These are phyloP conservation scores for Cercospora zeae-maydis DNA, from an alignment of 2,329 filamentous ascomycete species.

Conservation along the genomic window DNA sequence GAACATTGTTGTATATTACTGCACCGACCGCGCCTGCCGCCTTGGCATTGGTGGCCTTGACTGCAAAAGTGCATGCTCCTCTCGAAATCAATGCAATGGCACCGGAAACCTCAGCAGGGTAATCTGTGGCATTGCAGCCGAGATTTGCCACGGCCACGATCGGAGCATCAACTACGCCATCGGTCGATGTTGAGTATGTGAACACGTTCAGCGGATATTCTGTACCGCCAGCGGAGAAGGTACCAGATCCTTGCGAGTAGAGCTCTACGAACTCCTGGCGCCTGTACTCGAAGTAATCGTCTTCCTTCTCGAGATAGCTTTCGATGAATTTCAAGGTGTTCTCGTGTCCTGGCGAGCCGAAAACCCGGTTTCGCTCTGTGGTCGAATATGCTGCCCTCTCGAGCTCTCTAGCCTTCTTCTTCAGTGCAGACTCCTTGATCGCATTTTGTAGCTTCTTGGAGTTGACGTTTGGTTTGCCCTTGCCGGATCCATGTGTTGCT, in stretches of 20 bases:
- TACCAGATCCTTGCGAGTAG: slow-evolving; percentile 35
- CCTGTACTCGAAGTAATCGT: slow-evolving; percentile 59
- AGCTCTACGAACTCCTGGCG: slow-evolving; percentile 43
- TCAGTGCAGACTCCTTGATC: slow-evolving; percentile 21
- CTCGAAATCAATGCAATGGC: slow-evolving; percentile 69
- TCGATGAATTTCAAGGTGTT: slow-evolving; percentile 41
- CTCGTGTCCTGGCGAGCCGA: slow-evolving; percentile 39
- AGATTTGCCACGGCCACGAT: slow-evolving; percentile 57
- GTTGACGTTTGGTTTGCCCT: slow-evolving; percentile 15
- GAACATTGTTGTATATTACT: slow-evolving; percentile 70
- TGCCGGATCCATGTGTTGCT: background rate
- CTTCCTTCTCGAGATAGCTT: slow-evolving; percentile 42
- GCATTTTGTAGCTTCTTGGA: slow-evolving; percentile 21
- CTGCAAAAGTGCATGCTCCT: slow-evolving; percentile 67
- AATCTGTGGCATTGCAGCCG: slow-evolving; percentile 64
- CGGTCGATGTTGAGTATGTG: slow-evolving; percentile 54
- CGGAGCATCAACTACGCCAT: slow-evolving; percentile 56
- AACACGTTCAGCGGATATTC: slow-evolving; percentile 59
- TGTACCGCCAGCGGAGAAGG: slow-evolving; percentile 54
- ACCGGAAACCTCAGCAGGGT: slow-evolving; percentile 55
- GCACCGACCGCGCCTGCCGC: slow-evolving; percentile 67
- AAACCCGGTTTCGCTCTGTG: slow-evolving; percentile 38
- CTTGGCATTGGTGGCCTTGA: slow-evolving; percentile 66
- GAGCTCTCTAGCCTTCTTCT: slow-evolving; percentile 31
- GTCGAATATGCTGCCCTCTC: slow-evolving; percentile 41